Percentiles rank a stretch among this genome's conserved stretches.
These are phyloP conservation scores for Xylaria sp. DNA, from an alignment of 2,329 filamentous ascomycete species.

Conservation along the genomic window DNA sequence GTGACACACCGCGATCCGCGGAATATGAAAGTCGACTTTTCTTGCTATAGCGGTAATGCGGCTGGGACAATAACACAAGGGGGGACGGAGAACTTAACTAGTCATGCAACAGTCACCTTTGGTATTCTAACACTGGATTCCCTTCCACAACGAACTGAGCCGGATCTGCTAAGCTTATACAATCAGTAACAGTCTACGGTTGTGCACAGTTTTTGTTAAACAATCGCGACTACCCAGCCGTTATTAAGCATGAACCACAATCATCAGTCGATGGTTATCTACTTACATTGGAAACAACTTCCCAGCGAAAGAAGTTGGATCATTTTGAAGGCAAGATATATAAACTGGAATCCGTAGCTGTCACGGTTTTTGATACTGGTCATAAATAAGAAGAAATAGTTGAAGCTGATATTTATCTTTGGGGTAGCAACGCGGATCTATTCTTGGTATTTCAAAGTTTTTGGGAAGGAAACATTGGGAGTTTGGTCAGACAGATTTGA, in stretches of 20 bases:
- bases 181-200: conserved; percentile 37
- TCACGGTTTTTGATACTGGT: conserved; percentile 31
- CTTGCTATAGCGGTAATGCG: too few species aligned
- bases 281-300: conserved; percentile 37
- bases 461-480: conserved; percentile 42
- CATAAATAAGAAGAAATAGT: conserved; percentile 21
- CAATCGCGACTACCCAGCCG: conserved; percentile 45
- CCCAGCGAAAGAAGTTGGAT: conserved; percentile 49
- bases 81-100: too few species aligned
- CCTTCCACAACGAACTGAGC: too few species aligned
- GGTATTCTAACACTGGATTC: too few species aligned
- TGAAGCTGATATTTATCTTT: conserved; percentile 50
- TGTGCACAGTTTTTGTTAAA: conserved; percentile 38
- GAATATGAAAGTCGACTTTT: too few species aligned
- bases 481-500: conserved; percentile 47
- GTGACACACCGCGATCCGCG: too few species aligned
- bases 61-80: too few species aligned
- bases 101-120: too few species aligned
- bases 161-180: conserved; percentile 24
- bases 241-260: conserved; percentile 25
- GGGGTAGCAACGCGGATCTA: conserved; percentile 40
- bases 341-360: conserved; percentile 28
- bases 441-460: conserved; percentile 44
- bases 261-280: conserved; percentile 45
- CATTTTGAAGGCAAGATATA: conserved; percentile 47